Base-by-base conservation (phyloP, 2,329 filamentous ascomycete genomes). In the Incumbomyces delicatus region DNA sequence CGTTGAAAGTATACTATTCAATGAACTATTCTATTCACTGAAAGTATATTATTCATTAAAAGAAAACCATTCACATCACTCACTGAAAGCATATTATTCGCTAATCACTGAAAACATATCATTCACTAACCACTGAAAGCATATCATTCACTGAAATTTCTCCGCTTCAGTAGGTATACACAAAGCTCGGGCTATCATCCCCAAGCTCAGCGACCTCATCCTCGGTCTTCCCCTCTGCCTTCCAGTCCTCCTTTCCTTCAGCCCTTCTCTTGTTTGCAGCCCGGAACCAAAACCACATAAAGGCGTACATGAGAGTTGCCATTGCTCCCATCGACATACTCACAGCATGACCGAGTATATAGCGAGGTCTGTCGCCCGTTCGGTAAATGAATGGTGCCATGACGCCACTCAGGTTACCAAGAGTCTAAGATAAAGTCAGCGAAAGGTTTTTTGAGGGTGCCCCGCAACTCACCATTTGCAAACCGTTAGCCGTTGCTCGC, bases 331-430 rank as follows among this genome's bases (percentile, higher is more conserved):
- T 66, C 20, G 70, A 67, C 38, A 83, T 63, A 2, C 77, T 80
- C 8, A 81, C 69, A 1, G 77, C 78, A 56, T 84, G 79, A 4
- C 80, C 80, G 30, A 70, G 69, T 32, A 77, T 66, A 57, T 77
- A 83, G n/a, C 76, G 70, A 1, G 78, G 78, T 1, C 62, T 69
- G 41, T 80, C 75, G 7, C 55, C 48, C 10, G 58, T 65, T 31
- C 60, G 61, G 50, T 70, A 71, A 10, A 84, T 77, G 56, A 86
- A 87, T 0, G 81, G 77, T 2, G 81, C 75, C 79, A 87, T 82
- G 53, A 88, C 82, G 2, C 85, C 85, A 10, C 79, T 75, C 13
- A 73, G 70, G 53, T 88, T 88, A 11, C 43, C 41, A 31, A 12
- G 14, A 11, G 31, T 44, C 31, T 35, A 12, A 35, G 4, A 27